Evolutionary conservation across 768 basidiomycete genomes (phyloP).

Genomic region (Xerocomellus chrysenteron): DNA sequence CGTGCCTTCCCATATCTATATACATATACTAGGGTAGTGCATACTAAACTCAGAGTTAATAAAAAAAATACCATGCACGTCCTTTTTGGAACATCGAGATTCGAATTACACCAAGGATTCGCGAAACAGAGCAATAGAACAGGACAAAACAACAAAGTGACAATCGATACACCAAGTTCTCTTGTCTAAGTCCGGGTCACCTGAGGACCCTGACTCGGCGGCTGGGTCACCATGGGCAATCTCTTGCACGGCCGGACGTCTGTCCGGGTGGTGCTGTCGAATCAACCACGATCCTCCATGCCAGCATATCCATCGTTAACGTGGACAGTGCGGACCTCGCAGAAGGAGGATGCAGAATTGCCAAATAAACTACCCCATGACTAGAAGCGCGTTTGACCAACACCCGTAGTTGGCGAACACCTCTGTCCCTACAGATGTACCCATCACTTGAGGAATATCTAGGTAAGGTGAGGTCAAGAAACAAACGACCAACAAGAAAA

Average conservation of each 20-base stretch:
- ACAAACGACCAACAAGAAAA: neutral
- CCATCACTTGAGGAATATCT: constrained; percentile 72
- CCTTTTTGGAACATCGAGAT: too few relatives aligned
- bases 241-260: neutral
- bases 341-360: constrained; percentile 55
- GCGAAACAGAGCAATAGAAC: too few relatives aligned
- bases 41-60: too few relatives aligned
- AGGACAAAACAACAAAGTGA: too few relatives aligned
- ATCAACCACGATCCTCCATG: neutral
- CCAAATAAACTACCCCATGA: constrained; percentile 55
- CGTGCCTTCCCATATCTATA: too few relatives aligned
- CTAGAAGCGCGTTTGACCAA: constrained; percentile 57
- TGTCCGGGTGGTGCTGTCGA: neutral
- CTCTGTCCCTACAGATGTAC: constrained; percentile 70
- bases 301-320: constrained; percentile 54
- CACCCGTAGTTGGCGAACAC: constrained; percentile 70
- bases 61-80: too few relatives aligned
- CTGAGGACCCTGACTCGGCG: neutral
- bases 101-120: too few relatives aligned
- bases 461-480: neutral
- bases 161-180: neutral
- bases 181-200: neutral
- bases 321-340: constrained; percentile 56
- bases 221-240: neutral
- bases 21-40: too few relatives aligned